Evolutionary conservation across 176 grass and related monocot genomes (phyloP).

Genomic region (Thinopyrum elongatum): DNA sequence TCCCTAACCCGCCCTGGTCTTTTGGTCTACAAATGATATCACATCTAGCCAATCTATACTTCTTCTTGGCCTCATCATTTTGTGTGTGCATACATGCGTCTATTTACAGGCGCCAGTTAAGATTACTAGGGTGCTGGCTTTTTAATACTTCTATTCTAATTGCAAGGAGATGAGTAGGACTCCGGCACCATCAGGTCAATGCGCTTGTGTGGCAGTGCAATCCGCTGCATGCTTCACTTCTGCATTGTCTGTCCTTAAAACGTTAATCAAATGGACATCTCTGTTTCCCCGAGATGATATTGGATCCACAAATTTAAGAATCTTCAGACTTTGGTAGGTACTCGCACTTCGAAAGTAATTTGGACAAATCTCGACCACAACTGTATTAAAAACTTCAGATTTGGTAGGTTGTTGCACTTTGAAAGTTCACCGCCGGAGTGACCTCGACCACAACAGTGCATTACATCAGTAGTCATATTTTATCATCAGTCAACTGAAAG

Average conservation of each 20-base stretch:
- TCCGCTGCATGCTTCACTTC: neutral
- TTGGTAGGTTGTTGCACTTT: neutral
- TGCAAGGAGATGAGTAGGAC: too few relatives aligned
- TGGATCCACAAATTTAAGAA: neutral
- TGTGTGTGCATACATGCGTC: neutral
- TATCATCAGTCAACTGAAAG: neutral
- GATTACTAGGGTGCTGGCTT: neutral
- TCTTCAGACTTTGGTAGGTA: neutral
- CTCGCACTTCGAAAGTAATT: neutral
- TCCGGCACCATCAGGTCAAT: too few relatives aligned
- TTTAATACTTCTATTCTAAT: neutral
- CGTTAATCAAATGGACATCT: neutral
- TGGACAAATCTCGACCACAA: neutral
- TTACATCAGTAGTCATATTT: neutral
- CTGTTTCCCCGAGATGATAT: neutral
- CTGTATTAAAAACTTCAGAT: neutral
- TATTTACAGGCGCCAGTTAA: conserved; percentile 9
- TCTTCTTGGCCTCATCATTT: neutral
- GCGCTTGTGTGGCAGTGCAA: too few relatives aligned
- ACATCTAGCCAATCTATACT: too few relatives aligned
- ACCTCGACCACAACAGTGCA: neutral
- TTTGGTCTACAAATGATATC: too few relatives aligned
- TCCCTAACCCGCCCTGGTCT: too few relatives aligned
- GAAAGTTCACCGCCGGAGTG: neutral
- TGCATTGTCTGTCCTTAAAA: neutral